A percentile compares a stretch with the other conserved stretches of the same genome.
phyloP scores from a whole-genome alignment of 83 land plant genomes.

The Thuja plicata region DNA sequence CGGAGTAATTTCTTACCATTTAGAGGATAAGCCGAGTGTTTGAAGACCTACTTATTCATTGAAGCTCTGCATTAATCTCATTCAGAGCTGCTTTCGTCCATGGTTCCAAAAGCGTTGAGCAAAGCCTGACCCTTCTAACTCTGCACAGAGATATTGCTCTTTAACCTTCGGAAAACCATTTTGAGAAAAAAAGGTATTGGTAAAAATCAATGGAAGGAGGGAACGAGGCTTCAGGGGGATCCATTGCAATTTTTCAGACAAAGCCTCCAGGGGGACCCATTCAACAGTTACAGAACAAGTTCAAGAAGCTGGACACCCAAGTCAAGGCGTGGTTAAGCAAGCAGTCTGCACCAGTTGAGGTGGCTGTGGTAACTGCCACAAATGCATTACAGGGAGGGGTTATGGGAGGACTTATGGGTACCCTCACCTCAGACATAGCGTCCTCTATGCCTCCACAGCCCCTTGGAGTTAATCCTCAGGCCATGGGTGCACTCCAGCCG shows the following conservation, averaged over 20 bases:
- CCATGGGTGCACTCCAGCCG: constrained; percentile 65
- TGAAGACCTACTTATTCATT: no score
- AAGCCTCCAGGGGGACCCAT: constrained; percentile 18
- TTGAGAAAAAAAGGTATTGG: no score
- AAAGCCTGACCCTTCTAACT: no score
- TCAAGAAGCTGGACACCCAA: constrained; percentile 40
- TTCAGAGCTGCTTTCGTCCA: no score
- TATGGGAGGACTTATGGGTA: constrained; percentile 71
- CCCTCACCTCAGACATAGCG: constrained; percentile 39
- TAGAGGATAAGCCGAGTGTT: no score
- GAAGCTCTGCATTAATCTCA: no score
- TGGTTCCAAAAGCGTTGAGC: no score
- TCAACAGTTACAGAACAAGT: constrained; percentile 31
- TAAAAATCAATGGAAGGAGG: neutral
- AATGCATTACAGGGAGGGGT: constrained; percentile 65
- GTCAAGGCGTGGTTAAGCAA: constrained; percentile 48
- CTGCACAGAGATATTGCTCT: no score
- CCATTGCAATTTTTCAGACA: neutral
- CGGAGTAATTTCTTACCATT: no score
- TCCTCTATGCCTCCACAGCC: constrained; percentile 34
- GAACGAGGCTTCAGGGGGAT: neutral
- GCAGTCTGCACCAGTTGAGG: constrained; percentile 66
- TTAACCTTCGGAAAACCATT: no score
- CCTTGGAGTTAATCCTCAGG: constrained; percentile 31
- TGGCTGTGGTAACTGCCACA: constrained; percentile 53